Percentiles rank a stretch among this genome's conserved stretches.
These are phyloP conservation scores for Colletotrichum aenigma DNA, from an alignment of 2,329 filamentous ascomycete species.

Conservation along the genomic window DNA sequence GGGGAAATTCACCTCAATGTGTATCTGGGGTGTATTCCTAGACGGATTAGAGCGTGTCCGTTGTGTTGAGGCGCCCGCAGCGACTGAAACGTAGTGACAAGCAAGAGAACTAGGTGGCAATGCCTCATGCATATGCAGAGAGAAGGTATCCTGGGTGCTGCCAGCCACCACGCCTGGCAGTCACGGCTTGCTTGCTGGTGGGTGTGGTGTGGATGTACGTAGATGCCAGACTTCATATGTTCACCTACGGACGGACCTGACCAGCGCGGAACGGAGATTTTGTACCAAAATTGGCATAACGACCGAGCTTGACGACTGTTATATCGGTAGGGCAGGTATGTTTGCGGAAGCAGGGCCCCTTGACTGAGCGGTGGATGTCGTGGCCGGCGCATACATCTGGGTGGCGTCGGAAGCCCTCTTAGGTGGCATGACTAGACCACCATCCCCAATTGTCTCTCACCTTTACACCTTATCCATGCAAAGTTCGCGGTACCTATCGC, in stretches of 20 bases:
- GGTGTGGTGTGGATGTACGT: not conserved
- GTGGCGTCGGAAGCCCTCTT: not conserved
- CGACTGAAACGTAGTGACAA: not conserved
- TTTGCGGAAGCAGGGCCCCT: not conserved
- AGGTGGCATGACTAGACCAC: not conserved
- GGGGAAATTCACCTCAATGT: not conserved
- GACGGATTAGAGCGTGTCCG: not conserved
- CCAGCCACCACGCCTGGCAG: not conserved
- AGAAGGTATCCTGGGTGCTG: not conserved
- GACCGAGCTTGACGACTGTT: not conserved
- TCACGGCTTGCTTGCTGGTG: not conserved
- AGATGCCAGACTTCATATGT: not conserved
- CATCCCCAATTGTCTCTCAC: not conserved
- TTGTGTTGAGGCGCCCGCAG: not conserved
- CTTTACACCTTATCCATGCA: not conserved
- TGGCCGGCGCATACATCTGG: not conserved
- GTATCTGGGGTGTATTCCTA: not conserved
- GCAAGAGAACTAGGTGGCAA: not conserved
- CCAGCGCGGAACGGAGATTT: not conserved
- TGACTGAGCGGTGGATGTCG: not conserved
- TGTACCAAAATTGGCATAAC: not conserved
- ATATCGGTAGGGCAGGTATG: not conserved
- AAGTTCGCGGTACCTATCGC: not conserved
- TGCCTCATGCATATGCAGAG: not conserved
- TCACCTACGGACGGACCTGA: not conserved